Evolutionary conservation across 371 early-diverging fungal species (phyloP).

Genomic region (Nematocida displodere): DNA sequence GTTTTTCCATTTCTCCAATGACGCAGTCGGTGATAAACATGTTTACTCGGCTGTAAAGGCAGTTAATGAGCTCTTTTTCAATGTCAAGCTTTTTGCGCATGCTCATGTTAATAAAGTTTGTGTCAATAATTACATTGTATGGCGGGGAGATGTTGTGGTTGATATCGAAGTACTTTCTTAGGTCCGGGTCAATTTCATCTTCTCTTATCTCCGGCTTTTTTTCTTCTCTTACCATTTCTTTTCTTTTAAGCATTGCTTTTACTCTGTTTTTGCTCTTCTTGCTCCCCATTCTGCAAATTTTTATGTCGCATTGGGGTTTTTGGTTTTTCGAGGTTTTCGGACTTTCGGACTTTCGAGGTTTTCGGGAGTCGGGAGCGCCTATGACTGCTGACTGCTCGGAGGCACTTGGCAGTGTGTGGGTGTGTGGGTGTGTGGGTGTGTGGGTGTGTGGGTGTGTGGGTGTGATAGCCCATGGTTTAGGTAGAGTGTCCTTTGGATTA

Average conservation of each 20-base stretch:
- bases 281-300: constrained; percentile 51
- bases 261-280: constrained; percentile 32
- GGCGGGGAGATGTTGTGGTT: constrained; percentile 92
- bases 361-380: no score
- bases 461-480: no score
- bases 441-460: no score
- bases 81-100: constrained; percentile 95
- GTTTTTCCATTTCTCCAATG: constrained; percentile 94
- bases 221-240: neutral
- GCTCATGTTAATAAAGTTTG: constrained; percentile 98
- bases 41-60: constrained; percentile 73
- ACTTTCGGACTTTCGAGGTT: no score
- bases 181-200: constrained; percentile 50
- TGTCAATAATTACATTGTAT: constrained; percentile 92
- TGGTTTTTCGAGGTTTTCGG: no score
- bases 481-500: no score
- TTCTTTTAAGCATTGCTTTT: constrained; percentile 26
- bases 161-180: constrained; percentile 71
- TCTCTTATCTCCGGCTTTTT: constrained; percentile 35
- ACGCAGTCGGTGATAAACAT: constrained; percentile 98
- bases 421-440: no score
- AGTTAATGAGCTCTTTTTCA: constrained; percentile 91
- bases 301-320: no score
- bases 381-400: no score
- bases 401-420: no score